Conservation (phyloP, 352 stramenopile genomes). For the Plasmopara muralis region DNA sequence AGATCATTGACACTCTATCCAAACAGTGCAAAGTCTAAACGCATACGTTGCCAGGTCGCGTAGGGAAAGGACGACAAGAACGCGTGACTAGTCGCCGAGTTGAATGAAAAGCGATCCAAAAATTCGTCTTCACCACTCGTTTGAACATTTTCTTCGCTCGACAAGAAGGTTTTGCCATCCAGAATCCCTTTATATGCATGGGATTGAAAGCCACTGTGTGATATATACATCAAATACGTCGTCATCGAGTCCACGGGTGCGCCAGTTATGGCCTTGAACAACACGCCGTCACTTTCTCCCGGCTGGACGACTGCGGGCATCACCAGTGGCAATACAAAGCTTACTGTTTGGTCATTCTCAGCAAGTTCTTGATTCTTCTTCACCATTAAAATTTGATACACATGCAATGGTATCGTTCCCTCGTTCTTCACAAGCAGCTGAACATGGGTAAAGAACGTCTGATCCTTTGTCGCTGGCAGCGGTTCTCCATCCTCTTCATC, state of each 20-base stretch:
- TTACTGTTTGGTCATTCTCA: constrained; percentile 1
- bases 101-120: constrained; percentile 29
- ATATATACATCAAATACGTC: constrained; percentile 51
- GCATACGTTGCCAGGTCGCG: constrained; percentile 46
- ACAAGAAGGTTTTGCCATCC: constrained; percentile 29
- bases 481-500: constrained; percentile 11
- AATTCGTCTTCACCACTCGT: constrained; percentile 22
- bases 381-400: constrained; percentile 34
- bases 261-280: constrained; percentile 29
- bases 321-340: constrained; percentile 28
- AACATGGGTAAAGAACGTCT: constrained; percentile 30
- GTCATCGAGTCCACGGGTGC: constrained; percentile 19
- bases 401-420: constrained; percentile 41
- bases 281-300: constrained; percentile 16
- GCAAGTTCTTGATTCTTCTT: constrained; percentile 4
- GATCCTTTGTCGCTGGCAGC: background rate
- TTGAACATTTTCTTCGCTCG: constrained; percentile 27
- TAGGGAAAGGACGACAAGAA: constrained; percentile 39
- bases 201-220: constrained; percentile 46
- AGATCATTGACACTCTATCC: background rate
- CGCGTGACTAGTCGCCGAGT: constrained; percentile 18
- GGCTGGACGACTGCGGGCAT: constrained; percentile 25
- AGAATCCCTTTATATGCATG: constrained; percentile 47
- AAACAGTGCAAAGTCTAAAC: background rate
- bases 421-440: constrained; percentile 34